A percentile compares a stretch with the other conserved stretches of the same genome.
Conservation (phyloP, 2,329 filamentous ascomycete genomes). For the Fusarium euwallaceae region DNA sequence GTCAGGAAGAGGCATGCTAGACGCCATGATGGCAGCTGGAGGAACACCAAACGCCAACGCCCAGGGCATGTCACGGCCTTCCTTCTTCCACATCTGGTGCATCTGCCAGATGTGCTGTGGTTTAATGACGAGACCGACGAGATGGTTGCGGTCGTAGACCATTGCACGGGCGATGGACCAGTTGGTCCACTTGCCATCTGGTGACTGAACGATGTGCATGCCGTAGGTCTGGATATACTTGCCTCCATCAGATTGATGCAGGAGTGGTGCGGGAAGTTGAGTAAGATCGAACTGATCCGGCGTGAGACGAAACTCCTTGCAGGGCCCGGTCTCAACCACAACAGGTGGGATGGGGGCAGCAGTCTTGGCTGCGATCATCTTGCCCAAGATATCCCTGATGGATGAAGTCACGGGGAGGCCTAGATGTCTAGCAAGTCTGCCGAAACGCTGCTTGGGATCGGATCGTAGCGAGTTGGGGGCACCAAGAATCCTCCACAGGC, state of each 20-base stretch:
- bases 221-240: slow-evolving; percentile 66
- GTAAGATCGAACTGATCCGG: slow-evolving; percentile 48
- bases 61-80: slow-evolving; percentile 62
- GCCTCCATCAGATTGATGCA: slow-evolving; percentile 62
- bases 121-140: slow-evolving; percentile 57
- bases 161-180: slow-evolving; percentile 62
- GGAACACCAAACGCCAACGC: slow-evolving; percentile 63
- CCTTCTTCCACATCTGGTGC: slow-evolving; percentile 59
- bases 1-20: slow-evolving; percentile 63
- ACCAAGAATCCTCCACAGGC: slow-evolving; percentile 62
- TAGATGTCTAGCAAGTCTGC: slow-evolving; percentile 58
- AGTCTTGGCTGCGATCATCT: slow-evolving; percentile 54
- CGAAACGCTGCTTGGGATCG: slow-evolving; percentile 50
- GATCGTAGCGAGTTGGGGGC: slow-evolving; percentile 53
- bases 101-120: slow-evolving; percentile 63
- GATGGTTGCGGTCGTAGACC: slow-evolving; percentile 59
- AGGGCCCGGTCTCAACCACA: slow-evolving; percentile 45
- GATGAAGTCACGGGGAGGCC: slow-evolving; percentile 49
- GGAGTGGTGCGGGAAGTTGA: slow-evolving; percentile 55
- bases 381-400: slow-evolving; percentile 55
- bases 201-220: slow-evolving; percentile 61
- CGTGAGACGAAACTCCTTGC: slow-evolving; percentile 33
- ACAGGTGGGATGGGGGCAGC: slow-evolving; percentile 49
- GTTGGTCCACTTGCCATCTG: slow-evolving; percentile 62
- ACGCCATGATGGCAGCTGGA: slow-evolving; percentile 63